Conservation (phyloP, 306 rosid genomes). For the Begonia fuchsioides region DNA sequence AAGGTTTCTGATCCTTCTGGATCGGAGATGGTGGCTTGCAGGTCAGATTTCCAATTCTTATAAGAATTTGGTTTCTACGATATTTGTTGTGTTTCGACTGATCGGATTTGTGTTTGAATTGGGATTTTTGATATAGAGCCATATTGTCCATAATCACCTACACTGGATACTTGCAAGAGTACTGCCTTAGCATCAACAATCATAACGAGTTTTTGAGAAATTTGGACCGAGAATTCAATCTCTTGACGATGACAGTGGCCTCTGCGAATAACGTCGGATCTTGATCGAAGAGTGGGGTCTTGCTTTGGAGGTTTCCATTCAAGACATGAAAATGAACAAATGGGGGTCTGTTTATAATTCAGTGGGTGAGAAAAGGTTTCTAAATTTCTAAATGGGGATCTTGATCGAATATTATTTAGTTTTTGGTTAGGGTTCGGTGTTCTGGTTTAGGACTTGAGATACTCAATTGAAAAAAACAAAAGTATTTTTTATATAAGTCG, state of each 20-base stretch:
- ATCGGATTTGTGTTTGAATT: background rate
- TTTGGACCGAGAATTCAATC: constrained; percentile 57
- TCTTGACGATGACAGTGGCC: constrained; percentile 28
- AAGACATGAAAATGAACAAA: background rate
- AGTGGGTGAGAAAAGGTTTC: background rate
- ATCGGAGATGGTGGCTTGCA: constrained; percentile 48
- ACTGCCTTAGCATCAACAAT: constrained; percentile 40
- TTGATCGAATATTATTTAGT: too few species aligned
- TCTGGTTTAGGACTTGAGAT: too few species aligned
- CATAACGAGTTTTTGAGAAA: constrained; percentile 52
- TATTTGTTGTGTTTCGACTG: too few species aligned
- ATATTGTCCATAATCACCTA: constrained; percentile 48
- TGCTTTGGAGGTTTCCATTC: background rate
- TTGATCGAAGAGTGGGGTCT: constrained; percentile 13
- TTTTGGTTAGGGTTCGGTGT: too few species aligned
- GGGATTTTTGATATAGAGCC: constrained; percentile 38
- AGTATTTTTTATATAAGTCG: too few species aligned
- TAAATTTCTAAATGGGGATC: too few species aligned
- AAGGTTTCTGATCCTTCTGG: constrained; percentile 45
- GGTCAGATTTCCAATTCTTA: constrained; percentile 32
- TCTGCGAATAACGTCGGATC: constrained; percentile 22
- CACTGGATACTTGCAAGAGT: constrained; percentile 69
- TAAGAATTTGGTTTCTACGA: too few species aligned
- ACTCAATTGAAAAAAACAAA: too few species aligned
- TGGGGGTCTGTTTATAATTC: background rate